A percentile compares a stretch with the other conserved stretches of the same genome.
Evolutionary conservation across 345 rosid species (phyloP).

Genomic region (Hypericum androsaemum): DNA sequence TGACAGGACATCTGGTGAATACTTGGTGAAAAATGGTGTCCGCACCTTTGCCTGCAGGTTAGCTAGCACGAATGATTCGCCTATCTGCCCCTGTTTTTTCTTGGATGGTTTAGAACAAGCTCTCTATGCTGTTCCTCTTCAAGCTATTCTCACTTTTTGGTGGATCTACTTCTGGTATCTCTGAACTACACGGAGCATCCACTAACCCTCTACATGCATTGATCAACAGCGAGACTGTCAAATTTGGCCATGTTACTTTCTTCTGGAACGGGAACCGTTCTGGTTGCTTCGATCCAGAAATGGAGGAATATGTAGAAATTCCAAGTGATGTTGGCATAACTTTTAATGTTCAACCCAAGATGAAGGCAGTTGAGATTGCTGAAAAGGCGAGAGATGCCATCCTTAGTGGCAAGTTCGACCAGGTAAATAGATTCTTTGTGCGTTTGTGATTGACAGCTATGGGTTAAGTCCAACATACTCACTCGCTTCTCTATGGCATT

Average conservation of each 20-base stretch:
- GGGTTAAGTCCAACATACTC: slow-evolving; percentile 1
- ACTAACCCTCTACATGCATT: not conserved
- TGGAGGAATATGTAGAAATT: slow-evolving; percentile 89
- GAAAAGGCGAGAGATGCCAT: slow-evolving; percentile 84
- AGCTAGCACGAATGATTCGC: not conserved
- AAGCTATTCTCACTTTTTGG: not conserved
- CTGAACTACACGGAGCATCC: not conserved
- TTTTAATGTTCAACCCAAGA: slow-evolving; percentile 83
- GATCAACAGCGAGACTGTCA: slow-evolving; percentile 72
- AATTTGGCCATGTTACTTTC: slow-evolving; percentile 94
- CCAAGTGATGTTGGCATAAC: slow-evolving; percentile 92
- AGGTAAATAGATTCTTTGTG: slow-evolving; percentile 35
- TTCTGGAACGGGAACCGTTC: slow-evolving; percentile 99
- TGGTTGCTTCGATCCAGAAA: slow-evolving; percentile 56
- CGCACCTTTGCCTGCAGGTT: slow-evolving; percentile 95
- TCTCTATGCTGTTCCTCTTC: not conserved
- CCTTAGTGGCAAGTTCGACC: slow-evolving; percentile 72
- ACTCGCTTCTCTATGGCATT: slow-evolving; percentile 3
- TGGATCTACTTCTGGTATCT: not conserved
- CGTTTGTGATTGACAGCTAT: slow-evolving; percentile 1
- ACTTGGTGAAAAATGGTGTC: slow-evolving; percentile 66
- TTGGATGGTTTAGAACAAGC: not conserved
- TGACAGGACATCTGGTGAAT: slow-evolving; percentile 94
- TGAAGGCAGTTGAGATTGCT: slow-evolving; percentile 88
- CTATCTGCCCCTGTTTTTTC: not conserved